Percentiles rank a stretch among this genome's conserved stretches.
These are phyloP conservation scores for Phytophthora ohioensis DNA, from an alignment of 352 stramenopile genomes.

Conservation along the genomic window DNA sequence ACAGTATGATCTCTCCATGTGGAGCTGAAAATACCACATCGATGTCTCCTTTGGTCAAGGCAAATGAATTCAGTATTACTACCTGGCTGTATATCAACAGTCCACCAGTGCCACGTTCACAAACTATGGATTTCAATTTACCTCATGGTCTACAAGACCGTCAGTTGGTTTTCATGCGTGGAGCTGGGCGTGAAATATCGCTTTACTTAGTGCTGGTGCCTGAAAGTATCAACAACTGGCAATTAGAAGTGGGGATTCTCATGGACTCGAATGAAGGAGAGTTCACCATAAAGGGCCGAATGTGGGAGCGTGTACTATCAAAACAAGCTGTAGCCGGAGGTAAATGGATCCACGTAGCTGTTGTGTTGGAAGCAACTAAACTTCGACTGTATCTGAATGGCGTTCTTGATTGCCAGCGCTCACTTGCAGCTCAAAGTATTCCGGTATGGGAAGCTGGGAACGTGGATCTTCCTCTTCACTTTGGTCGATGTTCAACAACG, in stretches of 20 bases:
- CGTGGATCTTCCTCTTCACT: slow-evolving; percentile 63
- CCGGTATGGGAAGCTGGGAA: slow-evolving; percentile 36
- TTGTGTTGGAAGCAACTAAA: slow-evolving; percentile 89
- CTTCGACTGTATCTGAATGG: slow-evolving; percentile 93
- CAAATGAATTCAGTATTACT: slow-evolving; percentile 89
- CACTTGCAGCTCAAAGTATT: slow-evolving; percentile 48
- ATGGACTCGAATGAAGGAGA: slow-evolving; percentile 32
- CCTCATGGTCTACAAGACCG: slow-evolving; percentile 31
- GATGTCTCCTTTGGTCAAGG: slow-evolving; percentile 70
- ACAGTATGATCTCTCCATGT: slow-evolving; percentile 53
- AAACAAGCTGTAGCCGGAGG: slow-evolving; percentile 74
- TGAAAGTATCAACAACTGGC: slow-evolving; percentile 55
- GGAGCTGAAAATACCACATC: slow-evolving; percentile 5
- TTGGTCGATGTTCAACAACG: slow-evolving; percentile 45
- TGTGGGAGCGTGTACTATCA: slow-evolving; percentile 72
- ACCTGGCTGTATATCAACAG: slow-evolving; percentile 85
- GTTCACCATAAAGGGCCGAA: slow-evolving; percentile 29
- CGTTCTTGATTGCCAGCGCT: slow-evolving; percentile 83
- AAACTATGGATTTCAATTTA: slow-evolving; percentile 3
- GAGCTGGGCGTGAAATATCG: slow-evolving; percentile 62
- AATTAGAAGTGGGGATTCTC: slow-evolving; percentile 71
- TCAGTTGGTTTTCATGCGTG: slow-evolving; percentile 80
- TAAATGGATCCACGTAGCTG: slow-evolving; percentile 86
- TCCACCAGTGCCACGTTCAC: background rate
- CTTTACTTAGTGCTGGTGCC: slow-evolving; percentile 67